Conservation (phyloP, 495 filamentous ascomycete species). For the Saxophila tyrrhenica region DNA sequence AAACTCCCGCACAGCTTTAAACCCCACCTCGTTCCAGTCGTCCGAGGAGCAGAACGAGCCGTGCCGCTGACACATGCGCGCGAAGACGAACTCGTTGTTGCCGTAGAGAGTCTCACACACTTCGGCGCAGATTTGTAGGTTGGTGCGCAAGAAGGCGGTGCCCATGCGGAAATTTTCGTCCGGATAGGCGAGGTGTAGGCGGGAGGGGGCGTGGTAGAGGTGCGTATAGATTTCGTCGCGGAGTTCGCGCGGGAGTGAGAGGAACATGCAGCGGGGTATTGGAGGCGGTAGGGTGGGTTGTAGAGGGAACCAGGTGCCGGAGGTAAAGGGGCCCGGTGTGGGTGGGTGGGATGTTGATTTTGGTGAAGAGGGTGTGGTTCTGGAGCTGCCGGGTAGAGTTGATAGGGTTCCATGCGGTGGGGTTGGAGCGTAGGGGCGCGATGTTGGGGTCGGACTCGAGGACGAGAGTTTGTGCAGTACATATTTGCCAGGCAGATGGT, state of each 20-base stretch:
- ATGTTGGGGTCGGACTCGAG: too few species aligned
- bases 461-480: too few species aligned
- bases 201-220: conserved; percentile 17
- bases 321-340: too few species aligned
- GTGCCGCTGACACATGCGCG: conserved; percentile 9
- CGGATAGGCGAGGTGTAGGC: conserved; percentile 17
- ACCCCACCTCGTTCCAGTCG: conserved; percentile 25
- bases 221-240: conserved; percentile 30
- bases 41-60: conserved; percentile 20
- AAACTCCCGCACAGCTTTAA: conserved; percentile 24
- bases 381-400: too few species aligned
- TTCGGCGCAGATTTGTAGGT: conserved; percentile 26
- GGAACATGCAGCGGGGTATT: conserved; percentile 10
- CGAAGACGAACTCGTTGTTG: conserved; percentile 30
- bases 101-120: conserved; percentile 29
- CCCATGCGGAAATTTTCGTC: conserved; percentile 24
- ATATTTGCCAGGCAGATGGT: too few species aligned
- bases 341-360: too few species aligned
- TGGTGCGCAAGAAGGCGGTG: conserved; percentile 28
- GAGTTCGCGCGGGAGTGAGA: conserved; percentile 29
- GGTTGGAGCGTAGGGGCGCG: too few species aligned
- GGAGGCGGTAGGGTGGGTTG: background rate
- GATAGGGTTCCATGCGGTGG: too few species aligned
- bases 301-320: too few species aligned
- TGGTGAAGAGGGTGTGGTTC: too few species aligned